These are phyloP conservation scores for Candida andamanensis DNA, from an alignment of 805 yeast genomes.

Conservation along the genomic window DNA sequence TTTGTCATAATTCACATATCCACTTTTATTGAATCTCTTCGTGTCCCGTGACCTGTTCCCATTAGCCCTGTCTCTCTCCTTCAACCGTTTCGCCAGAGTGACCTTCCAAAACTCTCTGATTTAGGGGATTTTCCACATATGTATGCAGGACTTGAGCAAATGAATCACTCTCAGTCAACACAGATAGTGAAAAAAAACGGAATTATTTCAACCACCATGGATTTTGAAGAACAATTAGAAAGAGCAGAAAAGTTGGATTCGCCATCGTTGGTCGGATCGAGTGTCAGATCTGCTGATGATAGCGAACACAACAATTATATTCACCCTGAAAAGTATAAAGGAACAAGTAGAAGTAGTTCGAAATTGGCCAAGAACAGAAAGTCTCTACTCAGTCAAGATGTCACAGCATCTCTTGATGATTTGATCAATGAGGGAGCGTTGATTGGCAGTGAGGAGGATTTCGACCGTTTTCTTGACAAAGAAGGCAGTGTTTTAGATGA, in stretches of 20 bases:
- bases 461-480: constrained; percentile 48
- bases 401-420: constrained; percentile 53
- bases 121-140: no score
- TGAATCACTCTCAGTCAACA: no score
- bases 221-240: constrained; percentile 49
- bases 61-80: no score
- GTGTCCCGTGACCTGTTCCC: no score
- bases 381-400: constrained; percentile 5
- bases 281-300: constrained; percentile 45
- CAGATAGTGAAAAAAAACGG: neutral
- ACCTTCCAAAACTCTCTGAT: no score
- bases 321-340: constrained; percentile 39
- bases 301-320: constrained; percentile 40
- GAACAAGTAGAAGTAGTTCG: constrained; percentile 9
- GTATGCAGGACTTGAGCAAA: no score
- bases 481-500: constrained; percentile 50
- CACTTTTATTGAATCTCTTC: no score
- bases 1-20: no score
- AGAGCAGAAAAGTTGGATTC: constrained; percentile 42
- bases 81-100: no score
- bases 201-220: constrained; percentile 26
- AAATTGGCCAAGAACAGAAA: constrained; percentile 8
- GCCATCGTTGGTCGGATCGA: constrained; percentile 52
- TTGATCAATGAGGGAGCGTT: constrained; percentile 43
- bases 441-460: constrained; percentile 47